Evolutionary conservation across 768 basidiomycete genomes (phyloP).

Genomic region (Phlegmacium glaucopus): DNA sequence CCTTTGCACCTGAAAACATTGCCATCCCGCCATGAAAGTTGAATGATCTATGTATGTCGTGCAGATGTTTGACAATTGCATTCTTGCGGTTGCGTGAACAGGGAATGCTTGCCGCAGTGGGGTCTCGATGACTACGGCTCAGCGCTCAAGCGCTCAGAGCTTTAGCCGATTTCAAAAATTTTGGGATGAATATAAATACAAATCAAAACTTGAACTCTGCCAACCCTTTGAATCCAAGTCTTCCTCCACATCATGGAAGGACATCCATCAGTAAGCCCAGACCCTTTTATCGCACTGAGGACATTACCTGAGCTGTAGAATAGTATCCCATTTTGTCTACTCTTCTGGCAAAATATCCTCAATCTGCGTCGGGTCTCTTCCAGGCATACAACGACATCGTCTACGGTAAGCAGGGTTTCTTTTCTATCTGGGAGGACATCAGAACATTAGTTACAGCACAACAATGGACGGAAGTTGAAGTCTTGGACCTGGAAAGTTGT

Average conservation of each 20-base stretch:
- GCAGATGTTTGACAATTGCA: too few species aligned
- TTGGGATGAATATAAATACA: too few species aligned
- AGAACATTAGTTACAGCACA: constrained; percentile 50
- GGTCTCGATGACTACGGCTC: too few species aligned
- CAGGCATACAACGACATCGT: constrained; percentile 76
- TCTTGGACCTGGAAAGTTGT: constrained; percentile 57
- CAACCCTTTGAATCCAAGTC: constrained; percentile 42
- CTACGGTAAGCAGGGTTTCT: constrained; percentile 34
- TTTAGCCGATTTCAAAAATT: too few species aligned
- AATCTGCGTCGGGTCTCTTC: constrained; percentile 56
- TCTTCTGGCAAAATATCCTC: constrained; percentile 59
- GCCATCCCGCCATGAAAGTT: too few species aligned
- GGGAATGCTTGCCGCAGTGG: too few species aligned
- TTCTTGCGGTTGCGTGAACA: too few species aligned
- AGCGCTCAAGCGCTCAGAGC: too few species aligned
- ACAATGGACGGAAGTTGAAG: constrained; percentile 62
- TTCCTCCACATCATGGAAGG: constrained; percentile 22
- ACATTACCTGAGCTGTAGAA: background rate
- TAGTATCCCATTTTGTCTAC: constrained; percentile 47
- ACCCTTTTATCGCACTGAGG: background rate
- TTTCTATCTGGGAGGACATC: background rate
- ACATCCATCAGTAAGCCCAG: constrained; percentile 25
- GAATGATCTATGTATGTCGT: too few species aligned
- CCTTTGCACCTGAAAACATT: too few species aligned
- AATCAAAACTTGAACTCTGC: constrained; percentile 48